These are phyloP conservation scores for Tausonia pullulans DNA, from an alignment of 1,284 basidiomycete genomes.

Conservation along the genomic window DNA sequence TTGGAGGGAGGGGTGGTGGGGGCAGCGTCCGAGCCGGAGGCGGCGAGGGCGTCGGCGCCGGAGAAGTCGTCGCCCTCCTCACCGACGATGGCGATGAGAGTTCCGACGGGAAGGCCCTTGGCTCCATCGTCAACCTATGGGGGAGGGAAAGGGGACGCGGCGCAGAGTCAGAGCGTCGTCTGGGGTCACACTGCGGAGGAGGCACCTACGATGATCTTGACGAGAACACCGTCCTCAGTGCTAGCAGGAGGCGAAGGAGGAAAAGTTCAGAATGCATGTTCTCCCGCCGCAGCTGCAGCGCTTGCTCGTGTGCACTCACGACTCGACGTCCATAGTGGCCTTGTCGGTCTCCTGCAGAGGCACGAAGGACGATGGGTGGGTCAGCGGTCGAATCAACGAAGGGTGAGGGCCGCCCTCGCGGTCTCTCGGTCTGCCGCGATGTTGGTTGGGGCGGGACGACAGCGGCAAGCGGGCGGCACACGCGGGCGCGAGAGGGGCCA, in stretches of 20 bases:
- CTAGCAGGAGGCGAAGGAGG: slow-evolving; percentile 36
- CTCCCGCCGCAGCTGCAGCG: no score
- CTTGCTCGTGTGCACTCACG: slow-evolving; percentile 28
- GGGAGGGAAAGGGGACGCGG: background rate
- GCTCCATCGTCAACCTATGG: slow-evolving; percentile 63
- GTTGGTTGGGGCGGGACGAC: background rate
- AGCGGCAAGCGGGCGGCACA: background rate
- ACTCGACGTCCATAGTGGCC: slow-evolving; percentile 98
- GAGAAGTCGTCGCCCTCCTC: slow-evolving; percentile 92
- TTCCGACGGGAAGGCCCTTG: slow-evolving; percentile 77
- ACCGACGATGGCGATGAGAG: slow-evolving; percentile 75
- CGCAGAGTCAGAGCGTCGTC: slow-evolving; percentile 6
- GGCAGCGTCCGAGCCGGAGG: slow-evolving; percentile 37
- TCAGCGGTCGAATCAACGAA: no score
- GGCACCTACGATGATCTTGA: slow-evolving; percentile 57
- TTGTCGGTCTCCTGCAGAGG: slow-evolving; percentile 85
- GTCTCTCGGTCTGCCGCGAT: background rate
- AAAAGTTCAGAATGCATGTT: background rate
- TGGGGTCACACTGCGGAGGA: background rate
- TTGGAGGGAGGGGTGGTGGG: slow-evolving; percentile 33
- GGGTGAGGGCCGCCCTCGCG: no score
- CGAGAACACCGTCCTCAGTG: slow-evolving; percentile 78
- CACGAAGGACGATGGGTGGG: background rate
- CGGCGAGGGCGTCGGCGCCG: slow-evolving; percentile 64
- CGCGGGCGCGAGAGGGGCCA: background rate